Evolutionary conservation across 2,329 filamentous ascomycete species (phyloP), one percentile per base, ranked within the genome.

Genomic region (Apiospora phragmitis): DNA sequence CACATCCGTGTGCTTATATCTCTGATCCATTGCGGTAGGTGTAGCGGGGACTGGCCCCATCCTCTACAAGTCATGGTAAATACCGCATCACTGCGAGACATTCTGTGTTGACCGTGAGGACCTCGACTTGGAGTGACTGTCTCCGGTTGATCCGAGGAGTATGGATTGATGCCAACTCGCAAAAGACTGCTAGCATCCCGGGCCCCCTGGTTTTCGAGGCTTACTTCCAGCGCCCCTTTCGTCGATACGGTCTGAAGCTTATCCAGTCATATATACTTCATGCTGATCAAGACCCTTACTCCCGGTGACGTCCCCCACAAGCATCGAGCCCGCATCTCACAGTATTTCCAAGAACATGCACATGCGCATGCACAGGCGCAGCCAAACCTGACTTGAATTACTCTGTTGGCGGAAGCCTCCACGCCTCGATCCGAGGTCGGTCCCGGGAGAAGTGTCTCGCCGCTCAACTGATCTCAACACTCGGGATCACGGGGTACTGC

Each of bases 251-350:
- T 7, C 32, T 62, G 29, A 35, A 62, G 55, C 55, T 62, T 62
- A 62, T 62, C 55, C 18, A 24, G 55, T 24, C 32, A 62, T 38
- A 62, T 62, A 38, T 62, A 32, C 55, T 62, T 62, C 55, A 62
- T 62, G 55, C 55, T 24, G 55, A 21, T 62, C 55, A 62, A 38
- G 55, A 62, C 55, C 55, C 55, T 62, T 35, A 38, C 55, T 62
- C 4, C 29, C 55, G 32, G 55, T 62, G 32, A 38, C 55, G 32
- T 62, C 38, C 16, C 12, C 32, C 32, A 38, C 5, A 32, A 62
- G 55, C 55, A 62, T 9, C 32, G 8, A 35, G 55, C 55, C 55
- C 18, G 55, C 55, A 21, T 62, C 55, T 62, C 55, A 62, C 55
- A 62, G 55, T 62, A 62, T 62, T 62, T 62, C 32, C 32, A 24